Evolutionary conservation across 148 eudicot genomes (phyloP), one percentile per base, ranked within the genome.

Genomic region (Dysphania ambrosioides): DNA sequence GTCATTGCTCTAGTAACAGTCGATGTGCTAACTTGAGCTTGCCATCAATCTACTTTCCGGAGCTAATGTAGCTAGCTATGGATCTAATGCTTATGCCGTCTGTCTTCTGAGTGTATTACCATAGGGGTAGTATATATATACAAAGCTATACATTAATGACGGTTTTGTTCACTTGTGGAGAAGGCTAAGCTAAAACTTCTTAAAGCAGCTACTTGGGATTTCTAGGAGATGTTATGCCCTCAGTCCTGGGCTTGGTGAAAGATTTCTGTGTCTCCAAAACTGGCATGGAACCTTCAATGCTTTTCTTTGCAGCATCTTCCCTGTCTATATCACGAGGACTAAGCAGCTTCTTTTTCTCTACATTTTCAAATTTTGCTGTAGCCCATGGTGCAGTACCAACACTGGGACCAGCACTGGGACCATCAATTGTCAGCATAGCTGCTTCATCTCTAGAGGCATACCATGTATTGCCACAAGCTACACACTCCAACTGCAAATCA

Each of bases 341-440:
- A 44, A 81, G 74, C 81, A 90, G 56, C 78, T 83, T 85, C 86
- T 77, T 84, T 78, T 88, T 95, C 85, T 92, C 93, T 18, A 90
- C 82, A 31, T 83, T 83, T 79, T 95, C 98, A 72, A 92, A 95
- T 83, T 95, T 95, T 74, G 93, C 74, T 23, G 98, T 92, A 9
- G 98, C 98, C 87, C 68, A 86, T 16, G 93, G 98, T 69, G 92
- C 96, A 9, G 97, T 80, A 12, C 97, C 93, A 4, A 90, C 93
- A 13, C 72, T 85, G 63, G 35, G 84, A 29, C 70, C 81, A 13
- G 87, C 68, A 65, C 84, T 90, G 19, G 96, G 91, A 31, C 77
- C 89, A 23, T 90, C 99, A 35, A 89, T 87, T n/a, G 96, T 89
- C 73, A 90, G 70, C 64, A 84, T 74, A 19, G 94, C 85, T 62